Evolutionary conservation across 768 basidiomycete species (phyloP), one percentile per base, ranked within the genome.

Genomic region (Paxillus involutus): DNA sequence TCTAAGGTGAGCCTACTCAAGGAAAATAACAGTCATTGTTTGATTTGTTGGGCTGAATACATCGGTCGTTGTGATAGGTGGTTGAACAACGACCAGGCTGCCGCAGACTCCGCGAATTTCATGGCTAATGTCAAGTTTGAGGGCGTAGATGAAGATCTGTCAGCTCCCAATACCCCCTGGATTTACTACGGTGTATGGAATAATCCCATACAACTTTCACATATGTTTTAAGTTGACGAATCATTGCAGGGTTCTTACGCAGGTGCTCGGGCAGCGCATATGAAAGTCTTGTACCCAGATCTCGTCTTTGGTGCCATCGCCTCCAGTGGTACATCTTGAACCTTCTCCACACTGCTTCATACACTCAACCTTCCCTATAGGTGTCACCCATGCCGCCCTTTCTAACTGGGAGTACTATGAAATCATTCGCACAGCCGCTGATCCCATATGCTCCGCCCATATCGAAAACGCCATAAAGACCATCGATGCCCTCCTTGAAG

Each of bases 81-180:
- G 81, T 78, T 99, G 47, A 89, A 86, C 63, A 98, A 98, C 52
- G 88, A 81, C 13, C 95, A 98, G 65, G 79, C 94, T 3, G 82
- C 91, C 2, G 89, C 90, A 6, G 96, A 99, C 73, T 93, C 91
- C 36, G 94, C 94, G 4, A 83, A 89, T 70, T 97, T 99, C 65
- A 93, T 97, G 82, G 75, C 80, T 7, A 82, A 86, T 56, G 83
- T 96, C 66, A 80, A 85, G 62, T 88, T 95, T 60, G 70, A 77
- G 7, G 88, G 84, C 1, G 82, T 94, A 46, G 71, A 79, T 2
- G 85, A 87, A 62, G 81, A 89, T 63, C 62, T 92, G 59, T 88
- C 86, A 16, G 80, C 91, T 11, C 82, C 88, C 16, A 74, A 73
- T 29, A 86, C 86, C 1, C 89, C 91, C 9, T 94, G 91, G 91